These are phyloP conservation scores for Ramicandelaber brevisporus DNA, from an alignment of 192 early-diverging fungal genomes.

Conservation along the genomic window DNA sequence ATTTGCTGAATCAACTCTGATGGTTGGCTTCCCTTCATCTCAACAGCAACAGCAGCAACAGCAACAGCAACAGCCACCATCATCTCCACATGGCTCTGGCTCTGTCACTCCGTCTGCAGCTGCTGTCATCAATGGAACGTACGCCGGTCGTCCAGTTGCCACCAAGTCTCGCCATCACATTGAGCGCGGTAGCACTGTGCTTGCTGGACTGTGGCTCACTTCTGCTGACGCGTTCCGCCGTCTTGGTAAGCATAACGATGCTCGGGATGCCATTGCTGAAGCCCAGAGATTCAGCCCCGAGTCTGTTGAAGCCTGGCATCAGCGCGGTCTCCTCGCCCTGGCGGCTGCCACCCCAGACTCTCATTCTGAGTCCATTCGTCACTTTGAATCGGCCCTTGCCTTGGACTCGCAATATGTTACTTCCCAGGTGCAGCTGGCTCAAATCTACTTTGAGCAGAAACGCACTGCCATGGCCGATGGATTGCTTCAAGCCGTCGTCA, in stretches of 20 bases:
- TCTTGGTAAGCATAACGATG: constrained; percentile 21
- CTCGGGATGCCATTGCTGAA: constrained; percentile 22
- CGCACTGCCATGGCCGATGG: constrained; percentile 22
- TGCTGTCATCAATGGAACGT: no score
- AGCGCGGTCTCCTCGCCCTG: constrained; percentile 8
- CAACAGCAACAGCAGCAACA: no score
- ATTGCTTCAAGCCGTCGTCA: constrained; percentile 18
- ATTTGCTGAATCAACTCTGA: no score
- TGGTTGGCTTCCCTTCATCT: no score
- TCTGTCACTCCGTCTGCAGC: no score
- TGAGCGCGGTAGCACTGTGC: constrained; percentile 13
- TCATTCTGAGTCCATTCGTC: constrained; percentile 15
- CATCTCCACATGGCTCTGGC: no score
- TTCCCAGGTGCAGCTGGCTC: constrained; percentile 16
- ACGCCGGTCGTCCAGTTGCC: neutral
- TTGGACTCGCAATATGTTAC: constrained; percentile 14
- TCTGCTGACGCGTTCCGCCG: constrained; percentile 20
- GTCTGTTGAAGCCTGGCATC: constrained; percentile 25
- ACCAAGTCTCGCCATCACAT: neutral
- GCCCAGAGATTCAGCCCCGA: constrained; percentile 20
- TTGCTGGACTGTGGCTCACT: constrained; percentile 24
- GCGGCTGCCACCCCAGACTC: no score
- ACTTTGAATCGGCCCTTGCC: constrained; percentile 20
- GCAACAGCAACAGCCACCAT: no score
- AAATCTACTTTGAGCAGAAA: constrained; percentile 14